Base-by-base conservation (phyloP, 73 alveolate species). In the Symbiodinium natans region DNA sequence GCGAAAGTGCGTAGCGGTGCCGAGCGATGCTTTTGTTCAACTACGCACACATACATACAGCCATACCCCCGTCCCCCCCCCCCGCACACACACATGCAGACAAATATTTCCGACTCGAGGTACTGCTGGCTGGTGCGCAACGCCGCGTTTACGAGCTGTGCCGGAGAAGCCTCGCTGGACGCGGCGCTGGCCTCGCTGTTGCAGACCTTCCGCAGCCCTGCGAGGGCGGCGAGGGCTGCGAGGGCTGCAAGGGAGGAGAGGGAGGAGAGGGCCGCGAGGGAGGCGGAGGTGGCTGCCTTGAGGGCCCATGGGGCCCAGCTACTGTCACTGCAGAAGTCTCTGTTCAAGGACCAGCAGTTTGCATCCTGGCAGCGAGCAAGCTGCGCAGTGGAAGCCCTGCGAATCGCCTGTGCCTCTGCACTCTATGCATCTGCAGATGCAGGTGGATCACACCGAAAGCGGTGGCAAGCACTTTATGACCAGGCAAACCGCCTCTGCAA, bases 241-340 rank as follows among this genome's bases (percentile, higher is more conserved):
- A 27, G 33, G 17, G 48, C 89, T 13, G 89, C 68, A 41, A 89
- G 41, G 33, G 38, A 71, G 82, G 97, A 48, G 63, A 10, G 63
- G 17, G 36, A 33, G 85, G 85, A n/a, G n/a, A 23, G 15, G 10
- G 88, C 63, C 13, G 31, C 88, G 36, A 27, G 33, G 17, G 48
- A 74, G 13, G 89, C 68, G 46, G 97, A 42, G 33, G 38, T 90
- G 82, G 97, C 97, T 19, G 97, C 97, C 25, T 40, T 90, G 43
- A 73, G 97, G 21, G 97, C 97, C 23, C 88, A 68, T 29, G 89
- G 88, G 25, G 97, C 97, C 5, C 97, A 90, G 54, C 87, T 90
- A 27, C 34, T 90, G 87, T 90, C 97, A 9, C 38, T 90, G 80
- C 87, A 73, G 40, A 90, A 90, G 88, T 88, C 88, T 3, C 71